A percentile compares a stretch with the other conserved stretches of the same genome.
phyloP scores from a whole-genome alignment of 1,139 yeast species.

The Magnusiomyces magnusii region DNA sequence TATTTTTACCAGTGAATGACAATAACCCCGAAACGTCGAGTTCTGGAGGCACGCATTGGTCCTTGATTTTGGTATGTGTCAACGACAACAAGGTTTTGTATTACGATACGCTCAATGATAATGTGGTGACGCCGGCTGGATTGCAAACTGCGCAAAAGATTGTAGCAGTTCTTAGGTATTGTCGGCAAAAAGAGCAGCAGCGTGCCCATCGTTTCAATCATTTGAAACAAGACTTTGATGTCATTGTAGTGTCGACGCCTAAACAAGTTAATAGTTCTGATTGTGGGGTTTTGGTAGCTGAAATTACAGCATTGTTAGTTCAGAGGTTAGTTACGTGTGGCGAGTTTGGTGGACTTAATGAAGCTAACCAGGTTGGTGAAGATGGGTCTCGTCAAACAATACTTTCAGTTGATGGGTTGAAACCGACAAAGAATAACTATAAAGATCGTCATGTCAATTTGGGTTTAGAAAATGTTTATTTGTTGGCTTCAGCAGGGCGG shows the following conservation, averaged over 20 bases:
- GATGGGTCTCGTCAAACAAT: too few species aligned
- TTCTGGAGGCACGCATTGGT: constrained; percentile 52
- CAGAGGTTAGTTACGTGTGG: constrained; percentile 32
- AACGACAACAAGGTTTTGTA: constrained; percentile 36
- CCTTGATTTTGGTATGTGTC: constrained; percentile 41
- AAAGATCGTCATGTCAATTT: constrained; percentile 26
- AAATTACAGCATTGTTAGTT: constrained; percentile 37
- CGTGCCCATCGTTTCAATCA: too few species aligned
- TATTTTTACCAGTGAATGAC: constrained; percentile 48
- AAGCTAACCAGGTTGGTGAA: too few species aligned
- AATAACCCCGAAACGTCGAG: constrained; percentile 42
- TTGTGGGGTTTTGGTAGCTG: constrained; percentile 67
- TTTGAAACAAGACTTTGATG: too few species aligned
- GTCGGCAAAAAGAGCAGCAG: too few species aligned
- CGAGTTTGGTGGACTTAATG: constrained; percentile 6
- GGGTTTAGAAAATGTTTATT: constrained; percentile 30
- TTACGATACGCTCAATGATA: constrained; percentile 42
- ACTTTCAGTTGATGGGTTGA: too few species aligned
- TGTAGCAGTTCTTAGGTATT: constrained; percentile 21
- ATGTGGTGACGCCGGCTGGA: constrained; percentile 33
- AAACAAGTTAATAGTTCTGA: constrained; percentile 72
- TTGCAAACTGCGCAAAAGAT: constrained; percentile 24
- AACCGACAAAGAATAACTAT: too few species aligned
- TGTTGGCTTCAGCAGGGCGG: constrained; percentile 41
- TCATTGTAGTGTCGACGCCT: constrained; percentile 43